Base-by-base conservation (phyloP, 2,329 filamentous ascomycete genomes). In the Ceratocystis destructans region DNA sequence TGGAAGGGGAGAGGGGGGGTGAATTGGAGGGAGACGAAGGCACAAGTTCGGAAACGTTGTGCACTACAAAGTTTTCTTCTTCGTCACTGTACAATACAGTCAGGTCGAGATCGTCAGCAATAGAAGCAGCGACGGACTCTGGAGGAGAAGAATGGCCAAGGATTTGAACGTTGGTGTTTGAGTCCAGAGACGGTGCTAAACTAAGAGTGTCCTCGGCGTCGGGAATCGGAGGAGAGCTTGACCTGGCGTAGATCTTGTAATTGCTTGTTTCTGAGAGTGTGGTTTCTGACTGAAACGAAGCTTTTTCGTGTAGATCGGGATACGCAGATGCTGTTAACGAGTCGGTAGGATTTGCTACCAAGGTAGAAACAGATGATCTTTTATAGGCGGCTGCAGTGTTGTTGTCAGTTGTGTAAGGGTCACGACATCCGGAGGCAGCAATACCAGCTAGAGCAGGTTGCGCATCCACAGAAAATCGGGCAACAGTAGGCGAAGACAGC, bases 21-120 rank as follows among this genome's bases (percentile, higher is more conserved):
- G 63, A 65, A 17, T 22, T 41, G 33, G 53, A 15, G 3, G 31
- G 73, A 71, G 67, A 72, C 72, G 61, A 74, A 70, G 55, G 73
- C 73, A 48, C 62, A 17, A 64, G 48, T 5, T 61, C 41, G 17
- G 67, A 68, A 44, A 66, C 37, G 64, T 68, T 68, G 33, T 68
- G 67, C 45, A 68, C 61, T 3, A 68, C 50, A 74, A 65, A 63
- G 61, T 64, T 66, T 22, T 68, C 67, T 61, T 68, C 67, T 57
- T 68, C 67, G 61, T 68, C 67, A 8, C 67, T 68, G 44, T 66
- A 68, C 6, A 64, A 61, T 15, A 63, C 50, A 20, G 85, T 71
- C 17, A 83, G 73, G 73, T 82, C 85, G 70, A 86, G 86, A 64
- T 75, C 74, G 68, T 79, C 75, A 68, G 75, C 77, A 65, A 76